Base-by-base conservation (phyloP, 192 early-diverging fungal genomes). In the Endogone sp. region DNA sequence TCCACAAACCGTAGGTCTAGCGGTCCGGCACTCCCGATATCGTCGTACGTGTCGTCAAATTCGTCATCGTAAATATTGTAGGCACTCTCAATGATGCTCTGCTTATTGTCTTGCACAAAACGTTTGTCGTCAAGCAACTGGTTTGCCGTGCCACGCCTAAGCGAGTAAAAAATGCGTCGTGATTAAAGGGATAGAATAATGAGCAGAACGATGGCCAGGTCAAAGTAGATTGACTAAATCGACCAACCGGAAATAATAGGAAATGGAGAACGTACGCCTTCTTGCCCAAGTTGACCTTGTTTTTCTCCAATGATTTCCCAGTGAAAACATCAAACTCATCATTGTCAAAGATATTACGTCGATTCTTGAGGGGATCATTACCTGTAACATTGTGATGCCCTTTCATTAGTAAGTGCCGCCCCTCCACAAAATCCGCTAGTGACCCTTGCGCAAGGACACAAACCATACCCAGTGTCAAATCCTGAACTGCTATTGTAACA, bases 321-420 rank as follows among this genome's bases (percentile, higher is more conserved):
- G 81, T 72, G 77, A 97, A 94, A 6, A 97, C 85, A 67, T 98
- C 95, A 79, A 97, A 96, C 67, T 94, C 93, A 71, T 98, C 96
- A 49, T 91, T 89, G 76, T 98, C 95, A 79, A 93, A 95, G 29
- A 97, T 82, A 70, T 97, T 98, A 16, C 84, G 79, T 10, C 94
- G 88, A 20, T 55, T 74, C 4, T 76, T 68, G 13, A 96, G 78
- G 13, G 87, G 68, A 58, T 72, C 73, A 23, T 84, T 65, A 26
- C 68, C 66, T 58, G 64, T 60, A 30, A 32, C 62, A 26, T 54
- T 44, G 13, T 61, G 58, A 2, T 16, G 8, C 8, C 3, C 60
- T 27, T 54, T 24, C 25, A 22, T 67, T 55, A 8, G 60, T 55
- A 59, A 62, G 25, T 21, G 65, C 54, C 56, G 63, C 69, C 56